phyloP scores from a whole-genome alignment of 805 yeast species.

The Lipomyces starkeyi region DNA sequence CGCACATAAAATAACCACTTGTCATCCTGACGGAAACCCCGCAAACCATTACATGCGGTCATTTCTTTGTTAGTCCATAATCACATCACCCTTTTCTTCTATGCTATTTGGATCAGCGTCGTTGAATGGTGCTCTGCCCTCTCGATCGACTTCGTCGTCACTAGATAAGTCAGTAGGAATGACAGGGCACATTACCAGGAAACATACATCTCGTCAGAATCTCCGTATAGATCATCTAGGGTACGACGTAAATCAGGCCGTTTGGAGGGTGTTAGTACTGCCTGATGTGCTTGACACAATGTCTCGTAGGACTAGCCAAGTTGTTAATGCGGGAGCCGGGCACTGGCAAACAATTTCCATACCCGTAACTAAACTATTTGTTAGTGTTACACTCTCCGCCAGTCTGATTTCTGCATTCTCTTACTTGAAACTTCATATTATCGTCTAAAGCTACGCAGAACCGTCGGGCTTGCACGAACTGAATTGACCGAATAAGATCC shows the following conservation, averaged over 20 bases:
- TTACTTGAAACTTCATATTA: constrained; percentile 32
- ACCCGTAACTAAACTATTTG: constrained; percentile 21
- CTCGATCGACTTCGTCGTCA: constrained; percentile 6
- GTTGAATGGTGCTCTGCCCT: constrained; percentile 27
- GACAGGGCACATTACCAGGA: not conserved
- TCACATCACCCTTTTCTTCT: not conserved
- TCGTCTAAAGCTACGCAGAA: constrained; percentile 43
- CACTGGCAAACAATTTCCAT: not conserved
- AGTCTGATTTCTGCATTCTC: not conserved
- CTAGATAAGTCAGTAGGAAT: not conserved
- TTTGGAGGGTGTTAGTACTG: constrained; percentile 7
- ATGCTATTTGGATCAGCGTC: not conserved
- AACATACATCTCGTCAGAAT: constrained; percentile 12
- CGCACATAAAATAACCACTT: not conserved
- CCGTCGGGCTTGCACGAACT: constrained; percentile 44
- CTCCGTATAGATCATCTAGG: constrained; percentile 28
- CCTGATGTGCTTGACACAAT: constrained; percentile 24
- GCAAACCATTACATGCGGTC: not conserved
- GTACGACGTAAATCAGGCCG: constrained; percentile 20
- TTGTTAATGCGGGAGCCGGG: not conserved
- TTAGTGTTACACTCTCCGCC: not conserved
- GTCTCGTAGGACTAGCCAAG: constrained; percentile 31
- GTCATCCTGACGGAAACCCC: not conserved
- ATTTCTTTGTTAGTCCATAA: not conserved
- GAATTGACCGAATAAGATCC: constrained; percentile 41